Conservation (phyloP, 2,329 filamentous ascomycete species). For the Lasiodiplodia gonubiensis region DNA sequence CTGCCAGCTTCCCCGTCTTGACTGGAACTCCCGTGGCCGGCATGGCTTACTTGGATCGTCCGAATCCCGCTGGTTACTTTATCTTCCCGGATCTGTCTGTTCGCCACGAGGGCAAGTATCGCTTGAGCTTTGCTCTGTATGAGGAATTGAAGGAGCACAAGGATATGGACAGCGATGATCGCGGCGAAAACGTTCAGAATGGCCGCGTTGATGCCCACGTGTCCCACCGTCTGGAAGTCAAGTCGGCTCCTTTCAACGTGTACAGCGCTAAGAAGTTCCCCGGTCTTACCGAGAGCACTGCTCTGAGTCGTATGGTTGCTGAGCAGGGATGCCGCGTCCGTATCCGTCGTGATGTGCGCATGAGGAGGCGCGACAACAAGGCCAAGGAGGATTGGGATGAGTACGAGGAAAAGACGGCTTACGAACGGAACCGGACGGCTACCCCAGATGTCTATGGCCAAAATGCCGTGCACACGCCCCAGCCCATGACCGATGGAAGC, state of each 20-base stretch:
- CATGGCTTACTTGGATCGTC: slow-evolving; percentile 93
- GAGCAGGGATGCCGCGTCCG: slow-evolving; percentile 97
- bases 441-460: slow-evolving; percentile 57
- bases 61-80: slow-evolving; percentile 82
- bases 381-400: slow-evolving; percentile 68
- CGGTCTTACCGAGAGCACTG: slow-evolving; percentile 86
- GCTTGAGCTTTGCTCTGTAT: slow-evolving; percentile 89
- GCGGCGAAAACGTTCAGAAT: slow-evolving; percentile 39
- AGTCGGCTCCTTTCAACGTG: slow-evolving; percentile 84
- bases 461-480: slow-evolving; percentile 42
- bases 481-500: slow-evolving; percentile 41
- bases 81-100: slow-evolving; percentile 97
- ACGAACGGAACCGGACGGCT: slow-evolving; percentile 55
- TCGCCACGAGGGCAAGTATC: slow-evolving; percentile 90
- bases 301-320: slow-evolving; percentile 85
- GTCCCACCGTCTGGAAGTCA: slow-evolving; percentile 87
- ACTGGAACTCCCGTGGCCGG: slow-evolving; percentile 95
- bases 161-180: slow-evolving; percentile 69
- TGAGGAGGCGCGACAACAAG: slow-evolving; percentile 83
- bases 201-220: slow-evolving; percentile 61
- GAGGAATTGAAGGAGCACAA: slow-evolving; percentile 88
- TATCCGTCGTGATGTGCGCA: slow-evolving; percentile 90
- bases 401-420: slow-evolving; percentile 61
- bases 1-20: slow-evolving; percentile 78
- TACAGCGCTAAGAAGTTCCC: slow-evolving; percentile 99